These are phyloP conservation scores for Sclerotinia glacialis DNA, from an alignment of 2,329 filamentous ascomycete genomes.

Conservation along the genomic window DNA sequence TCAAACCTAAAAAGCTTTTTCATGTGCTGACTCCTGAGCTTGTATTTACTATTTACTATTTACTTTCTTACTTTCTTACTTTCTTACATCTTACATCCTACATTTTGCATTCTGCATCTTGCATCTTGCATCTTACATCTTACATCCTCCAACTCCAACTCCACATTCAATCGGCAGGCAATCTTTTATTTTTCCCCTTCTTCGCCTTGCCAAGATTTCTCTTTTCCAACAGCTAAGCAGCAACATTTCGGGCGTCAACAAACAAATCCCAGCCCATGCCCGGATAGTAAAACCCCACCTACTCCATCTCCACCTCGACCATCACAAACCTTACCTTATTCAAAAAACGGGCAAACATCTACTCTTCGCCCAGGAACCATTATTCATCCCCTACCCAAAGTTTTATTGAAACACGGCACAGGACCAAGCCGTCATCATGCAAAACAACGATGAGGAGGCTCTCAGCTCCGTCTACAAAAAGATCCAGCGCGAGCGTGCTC, in stretches of 20 bases:
- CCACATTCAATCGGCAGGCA: not conserved
- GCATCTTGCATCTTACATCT: not conserved
- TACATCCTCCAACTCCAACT: not conserved
- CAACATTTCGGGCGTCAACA: slow-evolving; percentile 20
- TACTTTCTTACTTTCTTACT: not conserved
- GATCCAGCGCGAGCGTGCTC: slow-evolving; percentile 94
- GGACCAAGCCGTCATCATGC: slow-evolving; percentile 41
- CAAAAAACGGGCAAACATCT: slow-evolving; percentile 10
- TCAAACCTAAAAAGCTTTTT: not conserved
- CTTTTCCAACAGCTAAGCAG: slow-evolving; percentile 18
- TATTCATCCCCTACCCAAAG: slow-evolving; percentile 11
- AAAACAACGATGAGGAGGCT: slow-evolving; percentile 63
- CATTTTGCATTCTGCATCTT: no score
- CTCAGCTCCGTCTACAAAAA: slow-evolving; percentile 85
- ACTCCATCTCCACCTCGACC: slow-evolving; percentile 22
- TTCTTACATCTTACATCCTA: not conserved
- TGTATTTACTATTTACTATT: not conserved
- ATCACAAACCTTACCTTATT: slow-evolving; percentile 21
- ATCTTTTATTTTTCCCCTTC: slow-evolving; percentile 5
- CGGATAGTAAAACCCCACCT: slow-evolving; percentile 20
- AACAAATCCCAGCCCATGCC: slow-evolving; percentile 22
- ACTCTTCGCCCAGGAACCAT: slow-evolving; percentile 4
- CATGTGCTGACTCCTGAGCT: not conserved
- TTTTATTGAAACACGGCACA: slow-evolving; percentile 4
- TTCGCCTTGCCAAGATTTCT: slow-evolving; percentile 19